Evolutionary conservation across 352 stramenopile genomes (phyloP), one percentile per base, ranked within the genome.

Genomic region (Pythium volutum): DNA sequence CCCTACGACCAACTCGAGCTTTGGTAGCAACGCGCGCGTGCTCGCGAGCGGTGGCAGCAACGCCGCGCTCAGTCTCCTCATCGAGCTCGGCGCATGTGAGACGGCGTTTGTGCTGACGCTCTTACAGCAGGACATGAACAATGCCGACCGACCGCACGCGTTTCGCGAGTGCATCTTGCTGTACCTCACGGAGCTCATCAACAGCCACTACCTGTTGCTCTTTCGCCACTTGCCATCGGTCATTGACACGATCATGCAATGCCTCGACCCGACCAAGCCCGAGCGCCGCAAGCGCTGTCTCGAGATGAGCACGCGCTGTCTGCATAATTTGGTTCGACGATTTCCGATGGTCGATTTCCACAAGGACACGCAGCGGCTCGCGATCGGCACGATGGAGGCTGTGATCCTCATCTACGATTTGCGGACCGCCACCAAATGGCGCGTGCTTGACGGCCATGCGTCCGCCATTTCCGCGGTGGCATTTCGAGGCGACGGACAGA

Each of bases 331-430:
- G 2, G 88, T 96, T 1, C 80, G 79, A 18, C 73, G 84, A 15
- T 96, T 94, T 54, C 86, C 86, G 3, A 95, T 95, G 87, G 73
- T 95, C 1, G 84, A 92, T 46, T 96, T 96, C 54, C 88, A 96
- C 68, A 85, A 90, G 56, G 74, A 93, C 42, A 93, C 86, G 3
- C 88, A 96, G 67, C 81, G 88, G 7, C 73, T 96, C 5, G 88
- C 87, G 14, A 64, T 95, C 7, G 88, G 86, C 4, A 95, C 86
- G 9, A 91, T 95, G 81, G 88, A 95, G 9, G 84, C 85, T 2
- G 85, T 94, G 42, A 93, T 96, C 43, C 54, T 96, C 29, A 91
- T 96, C 47, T 96, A 95, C 65, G 88, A 96, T 59, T 57, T 96
- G 4, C 77, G 88, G 11, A 96, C 85, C 0, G 85, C 86, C 2